Evolutionary conservation across 352 stramenopile genomes (phyloP).

Genomic region (Phytophthora crassamura): DNA sequence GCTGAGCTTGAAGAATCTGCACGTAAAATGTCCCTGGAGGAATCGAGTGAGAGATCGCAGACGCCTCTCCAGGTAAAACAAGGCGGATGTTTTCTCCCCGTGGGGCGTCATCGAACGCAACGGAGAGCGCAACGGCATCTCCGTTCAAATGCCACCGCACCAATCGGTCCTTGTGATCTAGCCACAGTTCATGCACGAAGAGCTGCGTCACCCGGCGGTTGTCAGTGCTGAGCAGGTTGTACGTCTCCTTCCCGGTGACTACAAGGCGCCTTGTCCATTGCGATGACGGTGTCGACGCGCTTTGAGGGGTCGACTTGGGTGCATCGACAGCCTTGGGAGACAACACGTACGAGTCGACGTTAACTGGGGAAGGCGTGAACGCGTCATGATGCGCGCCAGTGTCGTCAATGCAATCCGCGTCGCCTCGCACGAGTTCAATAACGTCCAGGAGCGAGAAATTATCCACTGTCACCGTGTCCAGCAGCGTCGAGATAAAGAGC

Average conservation of each 20-base stretch:
- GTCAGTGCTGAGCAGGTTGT: slow-evolving; percentile 64
- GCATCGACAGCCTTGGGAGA: slow-evolving; percentile 37
- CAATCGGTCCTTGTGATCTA: slow-evolving; percentile 85
- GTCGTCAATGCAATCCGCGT: slow-evolving; percentile 71
- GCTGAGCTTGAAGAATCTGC: slow-evolving; percentile 76
- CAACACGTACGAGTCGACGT: slow-evolving; percentile 37
- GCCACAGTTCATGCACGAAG: slow-evolving; percentile 87
- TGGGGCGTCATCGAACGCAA: slow-evolving; percentile 74
- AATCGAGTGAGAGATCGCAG: slow-evolving; percentile 78
- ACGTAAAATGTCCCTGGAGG: slow-evolving; percentile 84
- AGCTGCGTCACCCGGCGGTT: slow-evolving; percentile 78
- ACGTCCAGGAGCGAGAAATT: slow-evolving; percentile 79
- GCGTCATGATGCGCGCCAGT: slow-evolving; percentile 40
- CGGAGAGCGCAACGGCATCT: slow-evolving; percentile 78
- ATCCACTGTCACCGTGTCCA: slow-evolving; percentile 79
- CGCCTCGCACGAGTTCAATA: slow-evolving; percentile 72
- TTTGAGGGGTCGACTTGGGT: slow-evolving; percentile 31
- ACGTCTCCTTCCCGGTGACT: slow-evolving; percentile 87
- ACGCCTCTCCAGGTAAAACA: slow-evolving; percentile 77
- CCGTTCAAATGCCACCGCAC: slow-evolving; percentile 88
- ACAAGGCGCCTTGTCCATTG: slow-evolving; percentile 79
- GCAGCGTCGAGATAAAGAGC: slow-evolving; percentile 82
- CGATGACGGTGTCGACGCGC: slow-evolving; percentile 56
- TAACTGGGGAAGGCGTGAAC: slow-evolving; percentile 34
- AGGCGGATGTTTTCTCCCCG: slow-evolving; percentile 82